Evolutionary conservation across 805 yeast species (phyloP), one percentile per base, ranked within the genome.

Genomic region (Naumovozyma dairenensis): DNA sequence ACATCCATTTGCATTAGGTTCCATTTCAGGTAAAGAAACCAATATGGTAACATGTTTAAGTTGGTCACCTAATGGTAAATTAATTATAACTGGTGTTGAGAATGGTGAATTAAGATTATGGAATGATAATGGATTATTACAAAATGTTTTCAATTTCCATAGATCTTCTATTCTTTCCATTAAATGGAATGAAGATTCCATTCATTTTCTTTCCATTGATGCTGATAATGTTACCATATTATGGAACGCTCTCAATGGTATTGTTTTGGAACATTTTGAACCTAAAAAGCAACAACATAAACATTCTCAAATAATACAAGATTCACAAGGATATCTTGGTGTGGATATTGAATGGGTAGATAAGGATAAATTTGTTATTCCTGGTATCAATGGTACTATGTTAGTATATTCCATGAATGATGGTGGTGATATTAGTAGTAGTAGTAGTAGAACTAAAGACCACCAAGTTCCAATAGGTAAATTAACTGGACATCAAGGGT

Each of bases 51-150:
- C 67, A 2, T 41, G 50, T 18, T 34, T 71, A 3, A 42, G 72
- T 7, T 84, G 93, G 93, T 70, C 83, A 9, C 77, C 79, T 1
- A 59, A 61, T 34, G 94, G 94, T 0, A 62, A 69, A 26, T 45
- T 66, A 10, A 54, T 85, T 3, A 65, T 80, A 10, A 79, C 87
- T 0, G 80, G 77, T 3, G 67, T 77, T 2, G 72, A 68, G 35
- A 68, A 68, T 47, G 95, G 95, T 10, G 89, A 80, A 45, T 47
- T 86, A 6, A 60, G 89, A 36, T 62, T 82, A n/a, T 86, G 94
- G 94, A 69, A 77, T 8, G 64, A 71, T 0, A 78, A 74, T 30
- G 94, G 94, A 0, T 67, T 69, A 20, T 60, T 84, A 25, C 63
- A 71, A 38, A 77, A 74, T 32, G 69, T 71, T 1, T 55, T 76